Conservation (phyloP, 2,329 filamentous ascomycete genomes). For the Dactylonectria macrodidyma region DNA sequence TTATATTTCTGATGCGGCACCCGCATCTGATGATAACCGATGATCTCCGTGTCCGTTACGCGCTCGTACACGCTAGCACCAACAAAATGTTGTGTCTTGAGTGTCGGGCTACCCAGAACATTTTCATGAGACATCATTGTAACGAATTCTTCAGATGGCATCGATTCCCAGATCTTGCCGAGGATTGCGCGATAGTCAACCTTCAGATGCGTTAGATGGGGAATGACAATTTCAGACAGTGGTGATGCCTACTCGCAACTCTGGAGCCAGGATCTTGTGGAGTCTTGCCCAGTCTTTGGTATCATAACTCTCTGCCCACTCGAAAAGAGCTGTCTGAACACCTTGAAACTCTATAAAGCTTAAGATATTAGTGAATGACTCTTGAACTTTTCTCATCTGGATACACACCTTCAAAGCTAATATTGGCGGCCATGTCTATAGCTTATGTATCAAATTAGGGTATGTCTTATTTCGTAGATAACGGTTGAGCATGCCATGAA, state of each 20-base stretch:
- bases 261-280: constrained; percentile 2
- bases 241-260: neutral
- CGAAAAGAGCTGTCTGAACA: constrained; percentile 8
- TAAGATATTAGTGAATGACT: neutral
- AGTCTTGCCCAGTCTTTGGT: constrained; percentile 24
- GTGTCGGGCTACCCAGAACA: neutral
- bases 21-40: neutral
- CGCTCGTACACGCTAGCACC: neutral
- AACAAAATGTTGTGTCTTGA: neutral
- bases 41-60: neutral
- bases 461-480: no score
- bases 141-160: neutral
- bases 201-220: neutral
- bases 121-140: neutral
- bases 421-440: no score
- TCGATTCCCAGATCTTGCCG: neutral
- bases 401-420: neutral
- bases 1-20: neutral
- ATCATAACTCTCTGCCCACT: constrained; percentile 23
- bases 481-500: no score
- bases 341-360: neutral
- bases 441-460: no score
- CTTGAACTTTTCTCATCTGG: neutral
- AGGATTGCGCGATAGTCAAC: neutral
- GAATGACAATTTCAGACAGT: neutral